Percentiles rank a stretch among this genome's conserved stretches.
These are phyloP conservation scores for Trypanosoma brucei DNA, from an alignment of 208 protist species.

Conservation along the genomic window DNA sequence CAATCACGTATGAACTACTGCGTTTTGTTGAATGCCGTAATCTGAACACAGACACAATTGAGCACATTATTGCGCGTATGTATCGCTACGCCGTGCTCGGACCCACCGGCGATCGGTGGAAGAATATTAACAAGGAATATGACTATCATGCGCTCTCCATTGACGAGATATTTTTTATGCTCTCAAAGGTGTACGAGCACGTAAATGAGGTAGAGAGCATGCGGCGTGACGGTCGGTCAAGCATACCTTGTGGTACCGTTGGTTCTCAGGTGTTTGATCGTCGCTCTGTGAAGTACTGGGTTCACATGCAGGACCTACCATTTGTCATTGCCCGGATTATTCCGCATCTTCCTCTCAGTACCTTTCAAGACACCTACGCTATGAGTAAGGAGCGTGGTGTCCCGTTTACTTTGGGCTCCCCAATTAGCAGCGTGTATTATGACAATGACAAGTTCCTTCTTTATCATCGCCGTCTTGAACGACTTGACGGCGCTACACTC, in stretches of 20 bases:
- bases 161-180: conserved; percentile 67
- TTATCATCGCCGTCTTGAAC: conserved; percentile 81
- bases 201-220: conserved; percentile 64
- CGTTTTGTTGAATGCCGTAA: conserved; percentile 83
- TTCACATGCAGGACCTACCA: conserved; percentile 81
- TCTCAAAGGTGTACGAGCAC: conserved; percentile 74
- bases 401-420: conserved; percentile 69
- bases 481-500: conserved; percentile 77
- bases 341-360: conserved; percentile 79
- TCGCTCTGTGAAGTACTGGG: conserved; percentile 86
- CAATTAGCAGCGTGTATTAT: conserved; percentile 86
- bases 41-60: conserved; percentile 82
- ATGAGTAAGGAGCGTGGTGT: conserved; percentile 45
- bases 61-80: conserved; percentile 83
- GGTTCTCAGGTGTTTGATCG: conserved; percentile 87
- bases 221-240: conserved; percentile 50
- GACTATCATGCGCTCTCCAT: conserved; percentile 57
- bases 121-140: conserved; percentile 58
- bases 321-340: conserved; percentile 89
- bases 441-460: conserved; percentile 86
- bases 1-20: conserved; percentile 73
- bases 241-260: conserved; percentile 50
- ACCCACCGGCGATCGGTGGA: conserved; percentile 75
- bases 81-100: conserved; percentile 84
- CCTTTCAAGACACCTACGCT: conserved; percentile 80